Percentiles rank a stretch among this genome's conserved stretches.
These are phyloP conservation scores for Simplicillium aogashimaense DNA, from an alignment of 2,329 filamentous ascomycete species.

Conservation along the genomic window DNA sequence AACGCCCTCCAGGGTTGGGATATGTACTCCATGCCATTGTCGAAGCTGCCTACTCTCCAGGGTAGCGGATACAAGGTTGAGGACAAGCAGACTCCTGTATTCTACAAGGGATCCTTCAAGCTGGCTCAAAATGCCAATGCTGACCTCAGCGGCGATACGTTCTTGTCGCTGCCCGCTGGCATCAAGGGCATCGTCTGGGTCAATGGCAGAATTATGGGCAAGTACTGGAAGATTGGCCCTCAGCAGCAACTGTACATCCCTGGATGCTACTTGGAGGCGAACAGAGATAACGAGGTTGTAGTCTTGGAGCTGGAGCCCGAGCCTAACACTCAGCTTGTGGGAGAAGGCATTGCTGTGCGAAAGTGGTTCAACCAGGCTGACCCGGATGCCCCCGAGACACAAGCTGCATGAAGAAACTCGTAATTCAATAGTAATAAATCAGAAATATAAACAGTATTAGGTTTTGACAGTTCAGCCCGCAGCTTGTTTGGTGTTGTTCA, in stretches of 20 bases:
- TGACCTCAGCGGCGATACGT: constrained; percentile 20
- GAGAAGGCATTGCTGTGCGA: constrained; percentile 5
- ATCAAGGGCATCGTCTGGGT: constrained; percentile 36
- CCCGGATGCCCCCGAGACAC: constrained; percentile 2
- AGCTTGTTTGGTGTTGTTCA: no score
- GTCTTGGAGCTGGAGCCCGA: constrained; percentile 32
- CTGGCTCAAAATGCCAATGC: constrained; percentile 6
- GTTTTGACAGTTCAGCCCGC: no score
- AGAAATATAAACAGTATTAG: no score
- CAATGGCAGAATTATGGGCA: constrained; percentile 32
- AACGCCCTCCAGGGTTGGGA: constrained; percentile 24
- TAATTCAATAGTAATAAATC: no score
- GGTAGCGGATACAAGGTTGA: neutral
- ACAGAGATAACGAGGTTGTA: constrained; percentile 25
- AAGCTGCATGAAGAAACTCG: neutral
- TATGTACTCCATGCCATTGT: constrained; percentile 21
- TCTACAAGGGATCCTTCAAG: constrained; percentile 17
- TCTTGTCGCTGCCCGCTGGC: constrained; percentile 26
- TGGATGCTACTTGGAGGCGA: constrained; percentile 23
- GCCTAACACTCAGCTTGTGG: neutral
- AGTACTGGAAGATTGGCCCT: constrained; percentile 36
- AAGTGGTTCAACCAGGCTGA: constrained; percentile 8
- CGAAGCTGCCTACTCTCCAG: constrained; percentile 1
- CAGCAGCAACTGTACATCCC: constrained; percentile 38
- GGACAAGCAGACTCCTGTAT: constrained; percentile 5